Evolutionary conservation across 768 basidiomycete genomes (phyloP), one percentile per base, ranked within the genome.

Genomic region (Suillus hirtellus): DNA sequence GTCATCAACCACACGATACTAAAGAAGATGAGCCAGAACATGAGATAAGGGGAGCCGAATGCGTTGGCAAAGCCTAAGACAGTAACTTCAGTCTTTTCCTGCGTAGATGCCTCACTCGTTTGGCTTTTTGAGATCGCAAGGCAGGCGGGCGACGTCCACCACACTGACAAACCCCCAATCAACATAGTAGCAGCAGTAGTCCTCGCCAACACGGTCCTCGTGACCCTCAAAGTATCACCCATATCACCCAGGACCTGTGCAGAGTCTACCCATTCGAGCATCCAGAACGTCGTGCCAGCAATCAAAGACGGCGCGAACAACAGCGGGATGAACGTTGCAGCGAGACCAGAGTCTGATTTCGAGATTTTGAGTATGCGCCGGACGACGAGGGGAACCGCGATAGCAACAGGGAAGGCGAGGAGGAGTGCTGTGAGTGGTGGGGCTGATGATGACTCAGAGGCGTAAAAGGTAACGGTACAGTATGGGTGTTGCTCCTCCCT

Each of bases 401-500:
- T 66, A 0, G 90, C 86, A 0, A 80, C 72, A 1, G 85, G 86
- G 8, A 89, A 70, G 17, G 85, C 80, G n/a, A 88, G 73, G 21
- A 84, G 64, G 27, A 95, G 76, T 8, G 89, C 83, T 37, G 80
- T 77, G 1, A 77, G 55, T 0, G 93, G 89, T 0, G 93, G 86
- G 2, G 87, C 79, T 8, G 91, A 86, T 0, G 87, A 76, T 10
- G 88, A 82, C 0, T 88, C 85, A 0, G 91, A 90, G 1, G 87
- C 79, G 72, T 92, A 97, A 78, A 96, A 99, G 1, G 96, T 96
- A 60, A 95, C 89, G 65, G 84, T 80, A 71, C 97, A 99, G 73
- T 86, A 90, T 0, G 93, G 89, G 46, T 92, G 88, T 74, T 98
- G 96, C 71, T 99, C 96, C 73, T 99, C 96, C 65, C 97, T 81